Conservation (phyloP, 2,329 filamentous ascomycete genomes). For the Nigrograna mackinnonii region DNA sequence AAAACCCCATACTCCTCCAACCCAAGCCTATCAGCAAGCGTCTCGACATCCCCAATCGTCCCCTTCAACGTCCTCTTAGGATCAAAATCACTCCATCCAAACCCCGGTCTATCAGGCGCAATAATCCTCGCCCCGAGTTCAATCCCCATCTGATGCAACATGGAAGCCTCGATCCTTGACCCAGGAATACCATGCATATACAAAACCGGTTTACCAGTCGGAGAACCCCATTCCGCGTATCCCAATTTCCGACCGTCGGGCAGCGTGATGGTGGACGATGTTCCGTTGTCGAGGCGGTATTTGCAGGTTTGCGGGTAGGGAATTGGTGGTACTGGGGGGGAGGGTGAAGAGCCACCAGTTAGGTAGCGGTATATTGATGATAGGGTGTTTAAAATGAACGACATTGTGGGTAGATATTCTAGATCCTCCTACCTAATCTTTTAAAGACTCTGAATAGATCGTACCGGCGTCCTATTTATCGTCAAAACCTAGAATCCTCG, state of each 20-base stretch:
- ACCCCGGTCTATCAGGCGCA: slow-evolving; percentile 4
- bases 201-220: slow-evolving; percentile 11
- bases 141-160: neutral
- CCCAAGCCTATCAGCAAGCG: neutral
- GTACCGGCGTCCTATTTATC: too few species aligned
- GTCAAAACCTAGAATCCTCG: too few species aligned
- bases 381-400: too few species aligned
- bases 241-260: slow-evolving; percentile 30
- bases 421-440: too few species aligned
- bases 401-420: too few species aligned
- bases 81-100: neutral
- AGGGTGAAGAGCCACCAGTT: too few species aligned
- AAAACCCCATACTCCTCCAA: neutral
- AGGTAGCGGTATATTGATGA: too few species aligned
- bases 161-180: neutral
- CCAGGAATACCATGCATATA: slow-evolving; percentile 10
- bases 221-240: slow-evolving; percentile 21
- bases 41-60: slow-evolving; percentile 1
- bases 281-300: slow-evolving; percentile 11
- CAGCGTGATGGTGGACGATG: slow-evolving; percentile 23
- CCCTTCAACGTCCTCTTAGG: neutral
- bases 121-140: slow-evolving; percentile 2
- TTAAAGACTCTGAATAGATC: too few species aligned
- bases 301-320: too few species aligned
- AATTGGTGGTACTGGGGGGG: too few species aligned